Percentiles rank a stretch among this genome's conserved stretches.
Conservation (phyloP, 2,329 filamentous ascomycete species). For the Penicillium polonicum region DNA sequence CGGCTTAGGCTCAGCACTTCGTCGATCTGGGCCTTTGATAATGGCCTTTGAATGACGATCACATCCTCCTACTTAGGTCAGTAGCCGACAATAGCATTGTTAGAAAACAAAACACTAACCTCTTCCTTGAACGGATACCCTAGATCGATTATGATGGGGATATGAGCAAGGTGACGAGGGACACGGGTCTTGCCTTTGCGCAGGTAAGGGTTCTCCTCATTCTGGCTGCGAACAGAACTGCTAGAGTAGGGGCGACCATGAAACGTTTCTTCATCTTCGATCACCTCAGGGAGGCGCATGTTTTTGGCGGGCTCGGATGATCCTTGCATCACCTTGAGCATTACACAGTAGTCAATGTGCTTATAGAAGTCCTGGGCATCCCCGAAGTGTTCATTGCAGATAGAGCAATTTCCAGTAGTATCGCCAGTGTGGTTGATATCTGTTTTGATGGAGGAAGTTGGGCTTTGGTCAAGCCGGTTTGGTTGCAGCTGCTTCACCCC, state of each 20-base stretch:
- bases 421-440: neutral
- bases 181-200: conserved; percentile 89
- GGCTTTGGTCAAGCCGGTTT: neutral
- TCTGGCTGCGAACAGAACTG: conserved; percentile 32
- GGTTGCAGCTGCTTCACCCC: neutral
- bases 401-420: neutral
- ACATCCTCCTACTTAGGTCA: conserved; percentile 63
- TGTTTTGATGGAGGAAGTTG: neutral
- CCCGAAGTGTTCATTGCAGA: neutral
- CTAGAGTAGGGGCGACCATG: conserved; percentile 31
- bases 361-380: neutral
- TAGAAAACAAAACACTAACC: conserved; percentile 50
- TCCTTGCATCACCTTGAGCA: neutral
- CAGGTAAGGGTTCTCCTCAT: conserved; percentile 56
- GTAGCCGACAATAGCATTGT: conserved; percentile 33
- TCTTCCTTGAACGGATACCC: conserved; percentile 86
- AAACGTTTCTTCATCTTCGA: neutral
- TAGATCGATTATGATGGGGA: conserved; percentile 75
- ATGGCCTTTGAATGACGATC: conserved; percentile 75
- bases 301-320: neutral
- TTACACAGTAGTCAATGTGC: neutral
- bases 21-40: conserved; percentile 91
- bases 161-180: conserved; percentile 75
- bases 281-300: neutral
- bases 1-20: conserved; percentile 81